phyloP scores from a whole-genome alignment of 371 early-diverging fungal genomes.

The Saksenaea vasiformis region DNA sequence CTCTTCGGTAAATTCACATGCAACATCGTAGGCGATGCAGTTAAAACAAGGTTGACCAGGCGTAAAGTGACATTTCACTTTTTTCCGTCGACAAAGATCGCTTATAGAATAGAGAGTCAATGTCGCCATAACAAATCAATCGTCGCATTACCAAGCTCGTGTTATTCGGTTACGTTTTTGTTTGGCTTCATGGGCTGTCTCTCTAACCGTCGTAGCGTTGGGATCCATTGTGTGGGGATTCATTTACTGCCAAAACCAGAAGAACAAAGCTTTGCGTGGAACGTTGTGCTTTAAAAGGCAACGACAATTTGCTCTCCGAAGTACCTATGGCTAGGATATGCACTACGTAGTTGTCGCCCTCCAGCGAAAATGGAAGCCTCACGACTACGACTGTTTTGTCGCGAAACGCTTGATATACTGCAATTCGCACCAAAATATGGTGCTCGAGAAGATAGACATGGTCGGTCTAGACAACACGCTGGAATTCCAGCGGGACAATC shows the following conservation, averaged over 20 bases:
- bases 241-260: no score
- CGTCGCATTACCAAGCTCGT: constrained; percentile 24
- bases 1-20: constrained; percentile 25
- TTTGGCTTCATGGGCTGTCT: neutral
- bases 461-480: no score
- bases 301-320: no score
- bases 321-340: no score
- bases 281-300: neutral
- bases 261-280: neutral
- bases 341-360: no score
- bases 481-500: no score
- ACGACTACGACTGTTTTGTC: no score
- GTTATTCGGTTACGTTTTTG: constrained; percentile 17
- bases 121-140: neutral
- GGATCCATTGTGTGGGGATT: neutral
- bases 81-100: constrained; percentile 39
- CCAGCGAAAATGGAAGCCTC: no score
- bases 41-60: constrained; percentile 32
- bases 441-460: no score
- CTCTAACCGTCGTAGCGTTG: neutral
- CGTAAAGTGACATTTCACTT: constrained; percentile 34
- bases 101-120: constrained; percentile 10
- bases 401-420: no score
- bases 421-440: no score
- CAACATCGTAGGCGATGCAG: constrained; percentile 28